A percentile compares a stretch with the other conserved stretches of the same genome.
Evolutionary conservation across 805 yeast species (phyloP).

Genomic region (Metschnikowia proteae): DNA sequence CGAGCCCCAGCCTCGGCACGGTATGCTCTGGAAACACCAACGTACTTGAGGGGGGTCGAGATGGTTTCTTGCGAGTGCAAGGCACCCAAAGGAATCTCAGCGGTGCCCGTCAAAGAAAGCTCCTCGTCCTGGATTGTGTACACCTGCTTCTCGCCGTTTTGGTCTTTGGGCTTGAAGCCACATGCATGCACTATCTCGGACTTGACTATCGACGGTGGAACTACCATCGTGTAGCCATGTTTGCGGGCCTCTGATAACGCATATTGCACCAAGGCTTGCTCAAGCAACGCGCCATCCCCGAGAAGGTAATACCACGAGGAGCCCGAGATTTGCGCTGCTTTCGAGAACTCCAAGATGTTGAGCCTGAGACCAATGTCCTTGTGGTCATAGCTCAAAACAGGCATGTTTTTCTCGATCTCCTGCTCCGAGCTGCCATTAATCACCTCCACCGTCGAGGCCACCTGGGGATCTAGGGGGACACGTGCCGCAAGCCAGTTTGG

Average conservation of each 20-base stretch:
- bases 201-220: constrained; percentile 85
- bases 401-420: constrained; percentile 17
- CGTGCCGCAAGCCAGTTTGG: constrained; percentile 59
- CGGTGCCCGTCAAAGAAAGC: constrained; percentile 83
- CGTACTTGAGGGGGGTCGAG: constrained; percentile 51
- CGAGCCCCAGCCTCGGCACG: constrained; percentile 98
- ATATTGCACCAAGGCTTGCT: constrained; percentile 84
- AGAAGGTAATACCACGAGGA: constrained; percentile 83
- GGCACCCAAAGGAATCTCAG: constrained; percentile 92
- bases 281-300: constrained; percentile 83
- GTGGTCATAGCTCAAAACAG: constrained; percentile 49
- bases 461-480: constrained; percentile 40
- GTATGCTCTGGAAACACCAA: constrained; percentile 81
- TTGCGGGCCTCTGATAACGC: constrained; percentile 63
- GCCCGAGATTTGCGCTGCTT: constrained; percentile 76
- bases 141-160: constrained; percentile 79
- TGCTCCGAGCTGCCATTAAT: constrained; percentile 45
- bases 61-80: constrained; percentile 53
- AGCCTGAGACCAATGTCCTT: constrained; percentile 64
- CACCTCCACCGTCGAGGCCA: constrained; percentile 45
- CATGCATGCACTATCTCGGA: constrained; percentile 79
- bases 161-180: constrained; percentile 92
- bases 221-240: constrained; percentile 63
- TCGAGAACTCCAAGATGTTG: constrained; percentile 62
- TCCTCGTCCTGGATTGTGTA: constrained; percentile 56